A percentile compares a stretch with the other conserved stretches of the same genome.
Conservation (phyloP, 2,329 filamentous ascomycete genomes). For the Colletotrichum aenigma region DNA sequence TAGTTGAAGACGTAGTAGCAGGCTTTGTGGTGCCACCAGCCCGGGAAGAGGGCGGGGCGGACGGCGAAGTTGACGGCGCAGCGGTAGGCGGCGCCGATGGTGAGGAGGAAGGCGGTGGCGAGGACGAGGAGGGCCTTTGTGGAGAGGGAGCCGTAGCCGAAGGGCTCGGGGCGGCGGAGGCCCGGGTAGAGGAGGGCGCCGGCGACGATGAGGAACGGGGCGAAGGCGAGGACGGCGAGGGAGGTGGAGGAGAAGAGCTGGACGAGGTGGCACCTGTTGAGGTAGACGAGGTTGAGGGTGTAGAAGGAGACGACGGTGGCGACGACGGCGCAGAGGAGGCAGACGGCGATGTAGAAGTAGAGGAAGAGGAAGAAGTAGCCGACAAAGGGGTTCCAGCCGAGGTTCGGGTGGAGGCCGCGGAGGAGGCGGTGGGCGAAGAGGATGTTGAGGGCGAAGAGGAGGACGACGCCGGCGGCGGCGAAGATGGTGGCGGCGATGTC, state of each 20-base stretch:
- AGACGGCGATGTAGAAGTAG: constrained; percentile 60
- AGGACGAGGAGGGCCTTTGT: constrained; percentile 71
- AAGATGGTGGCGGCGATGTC: constrained; percentile 70
- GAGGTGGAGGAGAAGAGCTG: constrained; percentile 72
- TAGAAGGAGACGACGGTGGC: constrained; percentile 70
- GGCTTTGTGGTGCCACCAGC: constrained; percentile 73
- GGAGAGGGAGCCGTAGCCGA: constrained; percentile 68
- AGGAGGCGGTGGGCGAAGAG: constrained; percentile 78
- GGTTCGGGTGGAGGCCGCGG: constrained; percentile 70
- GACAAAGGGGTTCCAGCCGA: constrained; percentile 70
- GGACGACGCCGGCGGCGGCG: constrained; percentile 73
- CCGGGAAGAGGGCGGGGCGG: constrained; percentile 53
- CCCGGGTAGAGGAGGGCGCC: constrained; percentile 40
- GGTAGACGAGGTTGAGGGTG: constrained; percentile 59
- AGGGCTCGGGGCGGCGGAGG: constrained; percentile 48
- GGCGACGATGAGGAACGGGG: constrained; percentile 64
- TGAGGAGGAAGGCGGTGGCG: constrained; percentile 62
- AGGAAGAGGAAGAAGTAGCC: constrained; percentile 59
- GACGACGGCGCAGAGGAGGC: constrained; percentile 70
- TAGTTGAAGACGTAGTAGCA: constrained; percentile 86
- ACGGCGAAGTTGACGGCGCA: constrained; percentile 61
- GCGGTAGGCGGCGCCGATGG: constrained; percentile 73
- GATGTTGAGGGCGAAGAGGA: constrained; percentile 80
- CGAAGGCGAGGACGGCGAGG: constrained; percentile 62
- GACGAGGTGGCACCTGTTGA: constrained; percentile 61